phyloP scores from a whole-genome alignment of 1,284 basidiomycete species.

The Marasmius sp. region DNA sequence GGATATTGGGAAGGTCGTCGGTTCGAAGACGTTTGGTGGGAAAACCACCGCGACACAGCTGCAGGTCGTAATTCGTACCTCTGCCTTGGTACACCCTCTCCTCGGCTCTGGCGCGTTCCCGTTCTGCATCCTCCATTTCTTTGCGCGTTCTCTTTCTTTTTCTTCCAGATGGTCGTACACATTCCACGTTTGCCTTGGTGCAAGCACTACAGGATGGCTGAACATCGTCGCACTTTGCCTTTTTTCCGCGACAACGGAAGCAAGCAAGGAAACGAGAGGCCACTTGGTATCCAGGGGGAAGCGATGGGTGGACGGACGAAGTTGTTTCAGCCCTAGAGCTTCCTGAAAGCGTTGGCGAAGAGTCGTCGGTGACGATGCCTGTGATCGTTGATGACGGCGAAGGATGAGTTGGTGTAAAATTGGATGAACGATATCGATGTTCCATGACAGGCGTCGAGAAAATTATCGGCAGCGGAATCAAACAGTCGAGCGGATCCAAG shows the following conservation, averaged over 20 bases:
- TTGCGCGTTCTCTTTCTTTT: slow-evolving; percentile 13
- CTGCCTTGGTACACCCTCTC: neutral
- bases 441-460: too few relatives aligned
- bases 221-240: slow-evolving; percentile 12
- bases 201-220: slow-evolving; percentile 12
- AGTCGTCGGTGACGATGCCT: neutral
- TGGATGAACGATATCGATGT: neutral
- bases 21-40: neutral
- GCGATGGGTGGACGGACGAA: neutral
- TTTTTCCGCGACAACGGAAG: slow-evolving; percentile 13
- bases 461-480: too few relatives aligned
- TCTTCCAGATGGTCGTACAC: slow-evolving; percentile 11
- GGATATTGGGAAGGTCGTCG: too few relatives aligned
- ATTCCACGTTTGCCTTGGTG: slow-evolving; percentile 12
- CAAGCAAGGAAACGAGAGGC: slow-evolving; percentile 7
- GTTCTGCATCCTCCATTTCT: slow-evolving; percentile 15
- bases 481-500: too few relatives aligned
- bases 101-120: neutral
- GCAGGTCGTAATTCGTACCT: neutral
- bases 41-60: neutral
- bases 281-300: neutral
- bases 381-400: neutral
- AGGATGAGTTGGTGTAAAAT: neutral
- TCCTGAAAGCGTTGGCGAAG: neutral
- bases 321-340: neutral